Conservation (phyloP, 108 stramenopile genomes). For the Conticribra guillardii region DNA sequence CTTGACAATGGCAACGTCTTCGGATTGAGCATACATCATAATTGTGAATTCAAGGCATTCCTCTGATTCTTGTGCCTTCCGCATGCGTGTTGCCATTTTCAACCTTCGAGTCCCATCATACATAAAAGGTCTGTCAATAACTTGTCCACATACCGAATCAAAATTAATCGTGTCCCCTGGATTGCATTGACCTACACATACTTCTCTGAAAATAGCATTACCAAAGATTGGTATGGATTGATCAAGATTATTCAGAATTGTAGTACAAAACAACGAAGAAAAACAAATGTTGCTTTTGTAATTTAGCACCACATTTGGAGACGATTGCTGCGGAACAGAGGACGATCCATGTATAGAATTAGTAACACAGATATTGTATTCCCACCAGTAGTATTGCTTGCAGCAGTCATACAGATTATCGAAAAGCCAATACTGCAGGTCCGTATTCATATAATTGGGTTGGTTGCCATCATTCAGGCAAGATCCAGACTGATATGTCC, state of each 20-base stretch:
- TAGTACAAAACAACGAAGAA: not conserved
- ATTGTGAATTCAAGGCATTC: not conserved
- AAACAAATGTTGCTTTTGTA: not conserved
- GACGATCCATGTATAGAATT: not conserved
- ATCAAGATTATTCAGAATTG: not conserved
- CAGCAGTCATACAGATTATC: not conserved
- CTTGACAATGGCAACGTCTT: not conserved
- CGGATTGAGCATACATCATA: not conserved
- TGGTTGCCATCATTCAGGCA: slow-evolving; percentile 10
- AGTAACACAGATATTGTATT: not conserved
- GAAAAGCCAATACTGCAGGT: not conserved
- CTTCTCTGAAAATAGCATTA: not conserved
- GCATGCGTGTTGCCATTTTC: not conserved
- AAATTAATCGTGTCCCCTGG: not conserved
- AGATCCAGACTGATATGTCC: not conserved
- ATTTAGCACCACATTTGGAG: not conserved
- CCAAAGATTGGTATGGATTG: not conserved
- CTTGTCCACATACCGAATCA: not conserved
- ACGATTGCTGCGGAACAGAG: not conserved
- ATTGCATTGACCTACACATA: not conserved
- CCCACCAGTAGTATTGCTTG: slow-evolving; percentile 5
- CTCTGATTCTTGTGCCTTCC: not conserved
- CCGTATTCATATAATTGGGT: not conserved
- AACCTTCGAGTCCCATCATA: not conserved
- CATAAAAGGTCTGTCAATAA: not conserved